phyloP scores from a whole-genome alignment of 306 rosid genomes.

The Gynostemma pentaphyllum region DNA sequence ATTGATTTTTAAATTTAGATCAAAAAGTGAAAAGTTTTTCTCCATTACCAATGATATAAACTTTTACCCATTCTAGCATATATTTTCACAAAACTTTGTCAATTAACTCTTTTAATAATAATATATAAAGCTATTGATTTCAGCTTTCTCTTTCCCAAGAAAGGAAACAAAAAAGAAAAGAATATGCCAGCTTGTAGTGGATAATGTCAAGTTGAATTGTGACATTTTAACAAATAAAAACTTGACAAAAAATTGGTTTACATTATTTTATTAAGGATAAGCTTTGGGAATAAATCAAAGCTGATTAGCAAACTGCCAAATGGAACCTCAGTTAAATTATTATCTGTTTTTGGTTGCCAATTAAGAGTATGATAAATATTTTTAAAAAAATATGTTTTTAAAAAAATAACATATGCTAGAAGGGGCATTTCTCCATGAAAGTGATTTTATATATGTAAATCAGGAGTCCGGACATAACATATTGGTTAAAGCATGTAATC shows the following conservation, averaged over 20 bases:
- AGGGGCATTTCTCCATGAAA: not conserved
- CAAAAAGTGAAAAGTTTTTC: too few species aligned
- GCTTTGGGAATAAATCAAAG: not conserved
- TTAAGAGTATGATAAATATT: too few species aligned
- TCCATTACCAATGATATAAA: too few species aligned
- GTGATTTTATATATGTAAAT: not conserved
- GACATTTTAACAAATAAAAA: constrained; percentile 1
- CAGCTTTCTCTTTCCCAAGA: not conserved
- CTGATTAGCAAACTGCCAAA: not conserved
- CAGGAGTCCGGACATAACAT: too few species aligned
- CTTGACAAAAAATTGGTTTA: not conserved
- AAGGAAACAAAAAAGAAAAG: not conserved
- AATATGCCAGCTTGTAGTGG: not conserved
- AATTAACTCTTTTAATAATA: not conserved
- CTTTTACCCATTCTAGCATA: too few species aligned
- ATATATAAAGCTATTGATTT: not conserved
- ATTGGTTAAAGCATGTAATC: too few species aligned
- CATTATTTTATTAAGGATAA: constrained; percentile 1
- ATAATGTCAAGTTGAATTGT: not conserved
- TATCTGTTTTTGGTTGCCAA: too few species aligned
- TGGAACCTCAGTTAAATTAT: not conserved
- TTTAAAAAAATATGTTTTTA: too few species aligned
- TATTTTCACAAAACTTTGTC: not conserved
- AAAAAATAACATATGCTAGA: not conserved
- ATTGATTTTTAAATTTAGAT: too few species aligned